Evolutionary conservation across 768 basidiomycete species (phyloP), one percentile per base, ranked within the genome.

Genomic region (Rhizopogon rudus): DNA sequence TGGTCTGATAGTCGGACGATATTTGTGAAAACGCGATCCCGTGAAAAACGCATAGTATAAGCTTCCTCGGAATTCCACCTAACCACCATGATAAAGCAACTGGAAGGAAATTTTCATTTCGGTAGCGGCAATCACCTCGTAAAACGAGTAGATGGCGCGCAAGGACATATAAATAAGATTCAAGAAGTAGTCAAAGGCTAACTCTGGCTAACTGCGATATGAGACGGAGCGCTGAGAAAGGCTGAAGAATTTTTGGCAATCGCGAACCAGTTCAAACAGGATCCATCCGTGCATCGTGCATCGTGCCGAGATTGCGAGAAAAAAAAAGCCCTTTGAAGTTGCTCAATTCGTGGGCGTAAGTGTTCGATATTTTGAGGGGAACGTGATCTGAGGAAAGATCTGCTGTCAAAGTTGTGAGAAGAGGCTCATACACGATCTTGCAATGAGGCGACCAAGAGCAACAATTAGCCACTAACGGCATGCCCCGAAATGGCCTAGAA

Each of bases 391-490:
- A 13, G 37, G 7, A 58, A 44, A 56, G 64, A 68, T 70, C 66
- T 64, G 68, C 40, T 60, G 56, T 67, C 61, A 51, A 45, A 39
- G 58, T 56, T 41, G 56, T 57, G 51, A 54, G 59, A 51, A 56
- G 57, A 35, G 46, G 40, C 39, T 40, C 44, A 48, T 57, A n/a
- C 31, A 51, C 53, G 57, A 52, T 49, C 54, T 55, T 51, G 46
- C 55, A 41, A 55, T 29, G 55, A 58, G 57, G 51, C 56, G 37
- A 50, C 40, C 35, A 7, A 51, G 20, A 12, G 44, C 40, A 67
- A 69, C 67, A 71, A 69, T 69, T 71, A 57, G 58, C 54, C 57
- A 57, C 39, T 59, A 57, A 62, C 67, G 63, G 61, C 62, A 68
- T 39, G 22, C 43, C 50, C 61, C 29, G 63, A 70, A 63, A 61